phyloP scores from a whole-genome alignment of 2,329 filamentous ascomycete species.

The Akanthomyces muscarius region DNA sequence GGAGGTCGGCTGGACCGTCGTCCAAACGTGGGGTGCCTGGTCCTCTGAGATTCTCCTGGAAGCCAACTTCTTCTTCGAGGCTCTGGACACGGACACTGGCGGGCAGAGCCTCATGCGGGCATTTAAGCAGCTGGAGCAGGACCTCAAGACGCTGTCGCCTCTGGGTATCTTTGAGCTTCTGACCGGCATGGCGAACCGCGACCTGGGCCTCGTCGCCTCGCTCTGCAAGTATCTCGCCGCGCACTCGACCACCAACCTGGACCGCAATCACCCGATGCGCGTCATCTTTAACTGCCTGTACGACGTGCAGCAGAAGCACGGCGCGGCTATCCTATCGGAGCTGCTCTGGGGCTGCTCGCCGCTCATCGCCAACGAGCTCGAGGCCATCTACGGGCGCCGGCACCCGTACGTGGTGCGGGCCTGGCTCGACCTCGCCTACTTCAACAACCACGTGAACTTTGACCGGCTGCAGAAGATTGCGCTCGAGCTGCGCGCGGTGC shows the following conservation, averaged over 20 bases:
- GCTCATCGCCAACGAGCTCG: constrained; percentile 40
- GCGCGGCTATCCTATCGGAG: constrained; percentile 39
- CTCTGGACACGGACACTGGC: constrained; percentile 37
- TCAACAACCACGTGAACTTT: constrained; percentile 35
- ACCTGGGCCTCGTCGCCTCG: constrained; percentile 43
- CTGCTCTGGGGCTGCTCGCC: constrained; percentile 40
- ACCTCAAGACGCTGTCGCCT: constrained; percentile 40
- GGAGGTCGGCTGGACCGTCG: constrained; percentile 37
- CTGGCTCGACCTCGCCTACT: constrained; percentile 40
- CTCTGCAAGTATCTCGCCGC: constrained; percentile 43
- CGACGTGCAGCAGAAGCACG: constrained; percentile 44
- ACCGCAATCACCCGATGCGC: constrained; percentile 40
- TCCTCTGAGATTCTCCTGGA: constrained; percentile 43
- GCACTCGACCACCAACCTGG: constrained; percentile 41
- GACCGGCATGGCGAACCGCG: constrained; percentile 41
- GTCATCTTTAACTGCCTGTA: constrained; percentile 41
- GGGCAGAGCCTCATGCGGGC: constrained; percentile 39
- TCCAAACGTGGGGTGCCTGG: constrained; percentile 41
- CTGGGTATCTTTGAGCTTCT: constrained; percentile 41
- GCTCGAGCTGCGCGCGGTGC: constrained; percentile 34
- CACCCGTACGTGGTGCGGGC: constrained; percentile 42
- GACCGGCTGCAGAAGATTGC: constrained; percentile 37
- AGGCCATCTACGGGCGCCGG: constrained; percentile 40
- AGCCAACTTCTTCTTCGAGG: constrained; percentile 41
- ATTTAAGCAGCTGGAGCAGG: constrained; percentile 40